These are phyloP conservation scores for Helotiales sp. DNA, from an alignment of 2,329 filamentous ascomycete species.

Conservation along the genomic window DNA sequence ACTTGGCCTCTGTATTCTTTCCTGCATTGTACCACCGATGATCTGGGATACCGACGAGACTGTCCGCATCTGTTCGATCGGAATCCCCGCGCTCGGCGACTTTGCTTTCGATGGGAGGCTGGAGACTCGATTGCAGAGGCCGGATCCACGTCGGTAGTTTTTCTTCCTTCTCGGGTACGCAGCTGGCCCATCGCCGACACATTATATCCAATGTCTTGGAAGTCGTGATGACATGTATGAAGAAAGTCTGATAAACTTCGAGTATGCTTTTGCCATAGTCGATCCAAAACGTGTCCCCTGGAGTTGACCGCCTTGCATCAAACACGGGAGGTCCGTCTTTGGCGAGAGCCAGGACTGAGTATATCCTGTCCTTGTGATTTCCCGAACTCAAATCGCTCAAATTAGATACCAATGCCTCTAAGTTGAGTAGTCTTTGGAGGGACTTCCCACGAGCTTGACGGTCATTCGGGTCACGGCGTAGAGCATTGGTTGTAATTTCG, in stretches of 20 bases:
- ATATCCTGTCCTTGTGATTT: conserved; percentile 23
- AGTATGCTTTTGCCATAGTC: conserved; percentile 13
- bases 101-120: conserved; percentile 13
- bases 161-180: conserved; percentile 16
- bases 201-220: conserved; percentile 24
- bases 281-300: neutral
- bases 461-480: neutral
- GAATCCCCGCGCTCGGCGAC: conserved; percentile 2
- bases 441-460: neutral
- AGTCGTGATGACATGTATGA: conserved; percentile 12
- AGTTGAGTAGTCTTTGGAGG: conserved; percentile 13
- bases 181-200: conserved; percentile 21
- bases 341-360: conserved; percentile 21
- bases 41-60: conserved; percentile 20
- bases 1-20: neutral
- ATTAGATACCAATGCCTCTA: conserved; percentile 23
- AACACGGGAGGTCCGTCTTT: conserved; percentile 19
- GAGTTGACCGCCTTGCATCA: neutral
- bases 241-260: conserved; percentile 24
- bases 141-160: conserved; percentile 21
- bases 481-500: conserved; percentile 23
- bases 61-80: conserved; percentile 19
- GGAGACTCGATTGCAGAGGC: conserved; percentile 16
- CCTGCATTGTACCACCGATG: conserved; percentile 21
- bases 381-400: conserved; percentile 13